Base-by-base conservation (phyloP, 2,329 filamentous ascomycete species). In the Fusarium sp. region DNA sequence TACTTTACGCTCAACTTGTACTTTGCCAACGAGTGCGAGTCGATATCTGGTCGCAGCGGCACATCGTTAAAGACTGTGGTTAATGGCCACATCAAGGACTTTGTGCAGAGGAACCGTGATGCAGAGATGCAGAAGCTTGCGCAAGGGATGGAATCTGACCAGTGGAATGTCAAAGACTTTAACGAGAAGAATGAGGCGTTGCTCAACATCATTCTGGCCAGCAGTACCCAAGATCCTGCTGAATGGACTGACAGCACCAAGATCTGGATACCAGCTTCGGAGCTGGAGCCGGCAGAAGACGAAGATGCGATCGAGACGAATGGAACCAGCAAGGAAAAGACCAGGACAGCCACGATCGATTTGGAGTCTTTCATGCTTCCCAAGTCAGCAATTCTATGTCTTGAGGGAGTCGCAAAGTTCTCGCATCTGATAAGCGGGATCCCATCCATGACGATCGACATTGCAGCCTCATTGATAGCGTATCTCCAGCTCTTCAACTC, bases 401-500 rank as follows among this genome's bases (percentile, higher is more conserved):
- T 99, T 64, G 89, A 91, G 66, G 95, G 94, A 60, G 92, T 98
- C 73, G 92, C 94, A 68, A 90, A 92, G 18, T 97, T 97, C 82
- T 88, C 98, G 73, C 93, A 94, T 71, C 89, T 99, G 5, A 92
- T 96, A 67, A 89, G 94, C 6, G 92, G 92, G 35, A 96, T 98
- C 67, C 96, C 97, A 2, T 96, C 93, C 70, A 95, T 98, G 91
- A 94, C 95, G 1, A 88, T 92, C 3, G 95, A 98, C 68, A 92
- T 98, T 63, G 93, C 94, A 0, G 86, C 90, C 4, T 92, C 92
- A 1, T 89, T 99, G 13, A 87, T 98, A 48, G 92, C 97, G 24
- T 97, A 97, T 80, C 88, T 98, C 16, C 94, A 97, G 75, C 88
- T 97, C 5, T 99, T 98, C 88, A 98, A 99, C 82, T 98, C 95